Conservation (phyloP, 2,329 filamentous ascomycete genomes). For the Didymella glomerata region DNA sequence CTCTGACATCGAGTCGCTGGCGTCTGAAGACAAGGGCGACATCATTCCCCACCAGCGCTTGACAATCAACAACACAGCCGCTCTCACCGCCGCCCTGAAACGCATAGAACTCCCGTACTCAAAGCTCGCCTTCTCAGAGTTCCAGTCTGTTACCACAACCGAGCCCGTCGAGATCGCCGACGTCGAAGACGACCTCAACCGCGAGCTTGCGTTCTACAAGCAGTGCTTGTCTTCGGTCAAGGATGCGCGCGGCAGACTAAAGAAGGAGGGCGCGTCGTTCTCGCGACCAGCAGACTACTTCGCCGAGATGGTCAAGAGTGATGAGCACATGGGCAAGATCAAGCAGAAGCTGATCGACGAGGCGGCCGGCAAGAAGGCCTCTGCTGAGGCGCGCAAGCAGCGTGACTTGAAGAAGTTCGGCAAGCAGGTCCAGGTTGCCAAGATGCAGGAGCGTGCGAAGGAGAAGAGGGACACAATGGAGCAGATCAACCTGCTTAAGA, state of each 20-base stretch:
- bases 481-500: slow-evolving; percentile 93
- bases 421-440: slow-evolving; percentile 96
- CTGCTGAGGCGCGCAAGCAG: slow-evolving; percentile 88
- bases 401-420: slow-evolving; percentile 98
- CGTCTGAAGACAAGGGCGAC: slow-evolving; percentile 84
- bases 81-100: slow-evolving; percentile 79
- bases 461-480: slow-evolving; percentile 92
- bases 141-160: slow-evolving; percentile 77
- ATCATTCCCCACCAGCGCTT: slow-evolving; percentile 89
- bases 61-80: slow-evolving; percentile 96
- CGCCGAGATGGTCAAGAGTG: slow-evolving; percentile 98
- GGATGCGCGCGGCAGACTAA: slow-evolving; percentile 75
- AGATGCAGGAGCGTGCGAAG: slow-evolving; percentile 92
- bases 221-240: slow-evolving; percentile 84
- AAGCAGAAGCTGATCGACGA: slow-evolving; percentile 93
- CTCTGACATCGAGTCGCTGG: slow-evolving; percentile 81
- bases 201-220: slow-evolving; percentile 92
- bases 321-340: slow-evolving; percentile 97
- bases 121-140: slow-evolving; percentile 79
- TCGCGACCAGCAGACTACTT: slow-evolving; percentile 94
- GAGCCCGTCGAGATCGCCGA: slow-evolving; percentile 78
- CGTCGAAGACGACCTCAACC: slow-evolving; percentile 87
- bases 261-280: slow-evolving; percentile 85
- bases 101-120: slow-evolving; percentile 77
- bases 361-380: slow-evolving; percentile 89